Percentiles rank a stretch among this genome's conserved stretches.
These are phyloP conservation scores for Phialemonium atrogriseum DNA, from an alignment of 2,329 filamentous ascomycete genomes.

Conservation along the genomic window DNA sequence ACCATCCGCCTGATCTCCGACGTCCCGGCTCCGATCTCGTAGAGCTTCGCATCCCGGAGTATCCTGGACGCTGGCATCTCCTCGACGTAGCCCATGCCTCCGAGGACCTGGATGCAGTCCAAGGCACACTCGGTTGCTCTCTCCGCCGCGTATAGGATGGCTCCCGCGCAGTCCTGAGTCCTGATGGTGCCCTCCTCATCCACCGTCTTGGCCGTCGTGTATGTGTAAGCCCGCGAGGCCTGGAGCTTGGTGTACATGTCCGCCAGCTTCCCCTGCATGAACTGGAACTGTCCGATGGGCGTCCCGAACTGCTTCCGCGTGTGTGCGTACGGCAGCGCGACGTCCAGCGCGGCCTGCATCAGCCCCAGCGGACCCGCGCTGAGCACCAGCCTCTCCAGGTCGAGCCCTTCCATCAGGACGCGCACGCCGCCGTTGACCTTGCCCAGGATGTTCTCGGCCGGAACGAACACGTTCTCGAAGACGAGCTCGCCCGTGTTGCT, in stretches of 20 bases:
- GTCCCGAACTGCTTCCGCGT: slow-evolving; percentile 78
- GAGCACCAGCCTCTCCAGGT: slow-evolving; percentile 87
- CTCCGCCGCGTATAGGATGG: slow-evolving; percentile 89
- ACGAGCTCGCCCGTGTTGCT: slow-evolving; percentile 92
- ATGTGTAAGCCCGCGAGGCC: slow-evolving; percentile 80
- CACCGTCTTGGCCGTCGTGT: slow-evolving; percentile 68
- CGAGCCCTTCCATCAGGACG: slow-evolving; percentile 93
- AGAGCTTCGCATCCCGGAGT: slow-evolving; percentile 68
- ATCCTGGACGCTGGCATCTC: slow-evolving; percentile 87
- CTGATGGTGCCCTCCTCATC: slow-evolving; percentile 67
- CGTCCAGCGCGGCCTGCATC: slow-evolving; percentile 87
- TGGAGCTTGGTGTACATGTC: slow-evolving; percentile 97
- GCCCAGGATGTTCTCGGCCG: slow-evolving; percentile 72
- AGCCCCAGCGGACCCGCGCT: slow-evolving; percentile 85
- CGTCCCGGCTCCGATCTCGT: slow-evolving; percentile 95
- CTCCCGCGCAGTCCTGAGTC: slow-evolving; percentile 90
- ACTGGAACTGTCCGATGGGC: slow-evolving; percentile 85
- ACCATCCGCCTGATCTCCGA: slow-evolving; percentile 93
- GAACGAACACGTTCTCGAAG: slow-evolving; percentile 87
- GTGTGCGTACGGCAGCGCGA: slow-evolving; percentile 82
- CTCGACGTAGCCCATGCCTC: slow-evolving; percentile 93
- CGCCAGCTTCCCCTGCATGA: slow-evolving; percentile 85
- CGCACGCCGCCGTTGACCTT: slow-evolving; percentile 72
- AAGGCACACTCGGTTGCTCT: slow-evolving; percentile 78
- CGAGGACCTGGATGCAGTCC: slow-evolving; percentile 85